These are phyloP conservation scores for Poteriospumella lacustris DNA, from an alignment of 108 stramenopile genomes.

Conservation along the genomic window DNA sequence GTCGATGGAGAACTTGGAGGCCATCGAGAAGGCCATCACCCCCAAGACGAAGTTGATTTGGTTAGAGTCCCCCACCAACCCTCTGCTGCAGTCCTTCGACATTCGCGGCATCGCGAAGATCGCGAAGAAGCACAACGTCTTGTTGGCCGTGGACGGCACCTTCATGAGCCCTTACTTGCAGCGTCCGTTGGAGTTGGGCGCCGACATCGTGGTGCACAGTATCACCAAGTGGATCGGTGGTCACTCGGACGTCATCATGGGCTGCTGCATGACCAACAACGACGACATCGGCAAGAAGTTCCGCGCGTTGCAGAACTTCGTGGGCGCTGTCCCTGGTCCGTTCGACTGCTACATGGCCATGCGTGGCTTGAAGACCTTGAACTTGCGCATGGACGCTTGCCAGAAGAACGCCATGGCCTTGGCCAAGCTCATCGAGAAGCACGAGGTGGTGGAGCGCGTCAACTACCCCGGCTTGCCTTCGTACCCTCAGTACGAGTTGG, in stretches of 20 bases:
- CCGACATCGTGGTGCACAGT: slow-evolving; percentile 40
- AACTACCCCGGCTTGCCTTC: slow-evolving; percentile 39
- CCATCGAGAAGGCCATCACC: slow-evolving; percentile 1
- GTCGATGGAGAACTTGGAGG: slow-evolving; percentile 13
- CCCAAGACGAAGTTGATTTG: background rate
- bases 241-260: slow-evolving; percentile 41
- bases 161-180: slow-evolving; percentile 32
- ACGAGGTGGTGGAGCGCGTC: slow-evolving; percentile 35
- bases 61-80: slow-evolving; percentile 42
- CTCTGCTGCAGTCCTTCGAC: slow-evolving; percentile 31
- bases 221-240: slow-evolving; percentile 38
- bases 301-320: slow-evolving; percentile 29
- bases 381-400: slow-evolving; percentile 20
- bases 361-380: slow-evolving; percentile 40
- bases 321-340: slow-evolving; percentile 30
- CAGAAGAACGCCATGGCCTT: slow-evolving; percentile 31
- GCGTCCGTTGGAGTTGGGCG: slow-evolving; percentile 35
- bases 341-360: slow-evolving; percentile 39
- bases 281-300: slow-evolving; percentile 5
- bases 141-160: slow-evolving; percentile 35
- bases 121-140: background rate
- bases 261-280: slow-evolving; percentile 32
- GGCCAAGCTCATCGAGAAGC: slow-evolving; percentile 14
- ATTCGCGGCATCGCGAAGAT: slow-evolving; percentile 25
- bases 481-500: slow-evolving; percentile 41